These are phyloP conservation scores for Rhododendron simsii DNA, from an alignment of 148 eudicot genomes.

Conservation along the genomic window DNA sequence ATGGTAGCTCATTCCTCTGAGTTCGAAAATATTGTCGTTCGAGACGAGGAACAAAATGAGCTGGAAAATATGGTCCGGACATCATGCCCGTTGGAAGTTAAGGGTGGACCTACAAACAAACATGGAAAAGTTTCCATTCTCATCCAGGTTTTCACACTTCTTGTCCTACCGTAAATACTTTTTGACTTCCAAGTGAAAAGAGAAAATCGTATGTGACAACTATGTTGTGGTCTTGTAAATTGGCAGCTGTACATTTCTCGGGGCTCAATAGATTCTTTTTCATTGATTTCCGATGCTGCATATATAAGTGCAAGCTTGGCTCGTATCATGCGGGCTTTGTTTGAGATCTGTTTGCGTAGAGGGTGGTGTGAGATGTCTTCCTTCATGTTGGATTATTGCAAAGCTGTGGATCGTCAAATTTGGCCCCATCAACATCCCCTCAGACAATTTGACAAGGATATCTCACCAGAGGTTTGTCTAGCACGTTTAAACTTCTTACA, in stretches of 20 bases:
- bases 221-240: conserved; percentile 5
- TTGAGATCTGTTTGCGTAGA: conserved; percentile 95
- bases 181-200: conserved; percentile 5
- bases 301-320: conserved; percentile 99
- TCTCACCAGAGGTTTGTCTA: conserved; percentile 68
- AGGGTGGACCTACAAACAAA: conserved; percentile 92
- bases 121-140: conserved; percentile 96
- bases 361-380: conserved; percentile 99
- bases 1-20: conserved; percentile 99
- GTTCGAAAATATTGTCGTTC: conserved; percentile 91
- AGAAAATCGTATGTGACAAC: conserved; percentile 4
- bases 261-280: conserved; percentile 78
- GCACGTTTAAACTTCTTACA: conserved; percentile 3
- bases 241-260: conserved; percentile 88
- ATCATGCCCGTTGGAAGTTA: conserved; percentile 79
- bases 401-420: conserved; percentile 96
- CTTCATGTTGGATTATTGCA: conserved; percentile 90
- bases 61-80: conserved; percentile 67
- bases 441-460: conserved; percentile 87
- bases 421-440: conserved; percentile 99
- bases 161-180: not conserved
- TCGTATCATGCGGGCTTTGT: conserved; percentile 92
- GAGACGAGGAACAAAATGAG: conserved; percentile 97
- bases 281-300: conserved; percentile 95
- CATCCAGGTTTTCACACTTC: conserved; percentile 62